Evolutionary conservation across 2,329 filamentous ascomycete genomes (phyloP).

Genomic region (Ophiostoma montium): DNA sequence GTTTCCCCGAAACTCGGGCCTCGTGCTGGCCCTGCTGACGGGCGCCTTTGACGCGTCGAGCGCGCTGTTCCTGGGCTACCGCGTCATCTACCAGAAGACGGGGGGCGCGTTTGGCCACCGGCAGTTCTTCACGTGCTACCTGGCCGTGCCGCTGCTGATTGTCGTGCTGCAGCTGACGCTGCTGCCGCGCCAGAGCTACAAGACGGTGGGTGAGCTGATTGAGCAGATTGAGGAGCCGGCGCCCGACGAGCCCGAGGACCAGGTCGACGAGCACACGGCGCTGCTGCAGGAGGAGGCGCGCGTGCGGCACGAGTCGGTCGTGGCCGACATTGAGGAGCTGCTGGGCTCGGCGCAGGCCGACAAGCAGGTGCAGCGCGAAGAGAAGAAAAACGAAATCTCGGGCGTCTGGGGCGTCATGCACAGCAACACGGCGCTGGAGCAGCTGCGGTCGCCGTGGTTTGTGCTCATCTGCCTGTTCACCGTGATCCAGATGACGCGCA

Average conservation of each 20-base stretch:
- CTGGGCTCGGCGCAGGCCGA: constrained; percentile 50
- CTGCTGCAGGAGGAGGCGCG: constrained; percentile 42
- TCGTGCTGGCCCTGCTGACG: constrained; percentile 68
- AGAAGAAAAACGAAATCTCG: constrained; percentile 52
- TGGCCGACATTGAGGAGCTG: constrained; percentile 58
- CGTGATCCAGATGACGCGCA: constrained; percentile 60
- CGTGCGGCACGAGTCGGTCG: constrained; percentile 45
- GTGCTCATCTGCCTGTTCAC: constrained; percentile 73
- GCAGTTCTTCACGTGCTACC: constrained; percentile 59
- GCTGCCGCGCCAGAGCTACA: constrained; percentile 66
- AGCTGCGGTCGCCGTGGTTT: constrained; percentile 74
- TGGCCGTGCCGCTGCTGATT: constrained; percentile 55
- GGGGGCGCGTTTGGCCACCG: constrained; percentile 42
- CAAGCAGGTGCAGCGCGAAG: constrained; percentile 51
- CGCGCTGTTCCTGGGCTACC: constrained; percentile 62
- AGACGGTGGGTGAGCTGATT: constrained; percentile 72
- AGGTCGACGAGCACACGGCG: constrained; percentile 42
- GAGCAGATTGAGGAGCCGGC: constrained; percentile 47
- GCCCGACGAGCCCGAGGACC: constrained; percentile 29
- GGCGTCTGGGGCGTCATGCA: constrained; percentile 85
- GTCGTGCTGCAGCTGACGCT: constrained; percentile 51
- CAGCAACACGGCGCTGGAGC: constrained; percentile 51
- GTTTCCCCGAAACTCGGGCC: constrained; percentile 60
- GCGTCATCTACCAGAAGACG: constrained; percentile 47
- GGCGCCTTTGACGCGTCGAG: constrained; percentile 76